phyloP scores from a whole-genome alignment of 2,329 filamentous ascomycete genomes.

The Fusarium sp. region DNA sequence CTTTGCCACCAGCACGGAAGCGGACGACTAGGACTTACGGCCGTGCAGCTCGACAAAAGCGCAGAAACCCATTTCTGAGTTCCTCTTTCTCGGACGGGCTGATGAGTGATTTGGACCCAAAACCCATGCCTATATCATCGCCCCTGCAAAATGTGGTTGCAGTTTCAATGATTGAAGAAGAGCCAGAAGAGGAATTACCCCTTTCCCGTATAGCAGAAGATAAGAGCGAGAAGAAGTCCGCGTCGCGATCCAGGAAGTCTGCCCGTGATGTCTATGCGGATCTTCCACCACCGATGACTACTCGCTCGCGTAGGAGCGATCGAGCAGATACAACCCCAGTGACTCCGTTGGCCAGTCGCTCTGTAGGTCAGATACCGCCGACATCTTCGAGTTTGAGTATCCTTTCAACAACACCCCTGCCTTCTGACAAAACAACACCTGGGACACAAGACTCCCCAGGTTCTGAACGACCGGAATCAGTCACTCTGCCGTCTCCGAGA shows the following conservation, averaged over 20 bases:
- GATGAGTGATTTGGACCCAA: slow-evolving; percentile 16
- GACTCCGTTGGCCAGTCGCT: slow-evolving; percentile 38
- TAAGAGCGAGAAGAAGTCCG: not conserved
- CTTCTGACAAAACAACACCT: slow-evolving; percentile 52
- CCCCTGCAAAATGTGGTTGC: slow-evolving; percentile 6
- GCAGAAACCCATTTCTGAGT: slow-evolving; percentile 43
- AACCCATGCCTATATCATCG: slow-evolving; percentile 22
- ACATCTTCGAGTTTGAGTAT: slow-evolving; percentile 55
- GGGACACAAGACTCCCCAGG: slow-evolving; percentile 48
- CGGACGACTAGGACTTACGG: slow-evolving; percentile 40
- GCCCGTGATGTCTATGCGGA: slow-evolving; percentile 22
- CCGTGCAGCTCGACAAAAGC: slow-evolving; percentile 27
- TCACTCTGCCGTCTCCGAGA: slow-evolving; percentile 42
- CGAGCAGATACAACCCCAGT: slow-evolving; percentile 28
- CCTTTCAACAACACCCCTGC: slow-evolving; percentile 52
- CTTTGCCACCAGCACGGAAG: slow-evolving; percentile 40
- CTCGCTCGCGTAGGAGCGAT: slow-evolving; percentile 39
- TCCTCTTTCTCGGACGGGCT: slow-evolving; percentile 46
- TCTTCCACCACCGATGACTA: slow-evolving; percentile 40
- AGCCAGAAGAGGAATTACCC: not conserved
- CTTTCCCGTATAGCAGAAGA: not conserved
- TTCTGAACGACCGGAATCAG: slow-evolving; percentile 35
- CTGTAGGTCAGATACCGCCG: slow-evolving; percentile 7
- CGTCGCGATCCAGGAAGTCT: slow-evolving; percentile 20
- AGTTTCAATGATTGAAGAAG: slow-evolving; percentile 23